Evolutionary conservation across 2,329 filamentous ascomycete species (phyloP).

Genomic region (Colletotrichum endophyticum): DNA sequence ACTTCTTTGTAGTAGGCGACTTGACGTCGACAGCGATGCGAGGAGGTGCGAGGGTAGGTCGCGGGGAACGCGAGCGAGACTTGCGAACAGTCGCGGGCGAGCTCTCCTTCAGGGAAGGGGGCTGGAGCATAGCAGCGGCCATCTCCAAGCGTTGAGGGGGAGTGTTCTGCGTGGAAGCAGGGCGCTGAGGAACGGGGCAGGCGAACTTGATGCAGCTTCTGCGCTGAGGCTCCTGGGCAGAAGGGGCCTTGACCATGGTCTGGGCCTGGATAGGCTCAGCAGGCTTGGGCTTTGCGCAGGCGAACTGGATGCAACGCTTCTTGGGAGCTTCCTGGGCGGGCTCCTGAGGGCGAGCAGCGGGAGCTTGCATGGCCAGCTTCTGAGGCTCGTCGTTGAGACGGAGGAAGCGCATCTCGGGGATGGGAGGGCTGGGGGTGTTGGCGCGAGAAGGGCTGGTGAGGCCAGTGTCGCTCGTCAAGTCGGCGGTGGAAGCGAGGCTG

Average conservation of each 20-base stretch:
- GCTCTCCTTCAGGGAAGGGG: background rate
- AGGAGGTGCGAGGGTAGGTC: constrained; percentile 33
- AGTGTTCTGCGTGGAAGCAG: constrained; percentile 44
- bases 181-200: constrained; percentile 59
- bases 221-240: constrained; percentile 46
- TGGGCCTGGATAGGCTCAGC: constrained; percentile 31
- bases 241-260: constrained; percentile 35
- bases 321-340: constrained; percentile 44
- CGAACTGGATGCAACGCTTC: constrained; percentile 92
- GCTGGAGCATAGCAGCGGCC: background rate
- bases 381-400: constrained; percentile 37
- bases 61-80: constrained; percentile 24
- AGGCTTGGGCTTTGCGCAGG: constrained; percentile 66
- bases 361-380: constrained; percentile 51
- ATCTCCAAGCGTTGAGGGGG: constrained; percentile 31
- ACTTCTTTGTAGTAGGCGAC: constrained; percentile 46
- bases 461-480: constrained; percentile 93
- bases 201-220: constrained; percentile 78
- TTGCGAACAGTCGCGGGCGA: constrained; percentile 30
- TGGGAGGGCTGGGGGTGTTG: constrained; percentile 87
- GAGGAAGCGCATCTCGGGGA: constrained; percentile 60
- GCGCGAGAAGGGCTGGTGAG: constrained; percentile 88
- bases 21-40: constrained; percentile 42
- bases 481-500: constrained; percentile 83
- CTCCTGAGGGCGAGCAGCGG: constrained; percentile 63